Evolutionary conservation across 352 stramenopile genomes (phyloP), one percentile per base, ranked within the genome.

Genomic region (Vaucheria bursata): DNA sequence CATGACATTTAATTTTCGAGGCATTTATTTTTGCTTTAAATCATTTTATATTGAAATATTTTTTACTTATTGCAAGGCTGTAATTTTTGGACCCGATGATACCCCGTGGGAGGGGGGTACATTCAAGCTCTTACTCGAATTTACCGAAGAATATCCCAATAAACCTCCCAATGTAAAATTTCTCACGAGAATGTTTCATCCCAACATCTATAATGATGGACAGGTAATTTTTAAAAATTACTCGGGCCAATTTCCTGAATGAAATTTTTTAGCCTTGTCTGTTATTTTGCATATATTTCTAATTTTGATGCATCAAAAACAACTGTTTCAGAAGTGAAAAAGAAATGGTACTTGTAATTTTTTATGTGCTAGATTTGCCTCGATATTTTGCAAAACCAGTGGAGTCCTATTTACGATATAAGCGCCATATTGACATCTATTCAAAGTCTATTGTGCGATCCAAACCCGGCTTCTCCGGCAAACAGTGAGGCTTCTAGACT

Each of bases 361-460:
- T n/a, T n/a, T n/a, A n/a, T n/a, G n/a, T n/a, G n/a, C n/a, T 75
- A 86, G 81, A 97, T 97, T 79, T 97, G 93, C 88, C 86, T 99
- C 70, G 97, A 99, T 85, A 99, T 99, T 86, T 88, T 99, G 80
- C 95, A 99, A 86, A 98, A 99, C 87, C 95, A 99, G 86, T 99
- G 96, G 96, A 97, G 91, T 85, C 97, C 96, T 12, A 99, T 99
- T 86, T 99, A 99, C 86, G 95, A 99, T 84, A 98, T 99, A 84
- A 97, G 92, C 34, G 95, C 95, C 33, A 98, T 99, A 85, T 88
- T 99, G 71, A 98, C 95, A 45, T 98, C 92, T 79, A 99, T 99
- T 84, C 96, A 99, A 89, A 98, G 93, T 82, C 86, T 99, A 59
- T 87, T 99, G 73, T 98, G 93, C 81, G 96, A 99, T 87, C 97